Evolutionary conservation across 805 yeast species (phyloP), one percentile per base, ranked within the genome.

Genomic region (Starmerella apicola): DNA sequence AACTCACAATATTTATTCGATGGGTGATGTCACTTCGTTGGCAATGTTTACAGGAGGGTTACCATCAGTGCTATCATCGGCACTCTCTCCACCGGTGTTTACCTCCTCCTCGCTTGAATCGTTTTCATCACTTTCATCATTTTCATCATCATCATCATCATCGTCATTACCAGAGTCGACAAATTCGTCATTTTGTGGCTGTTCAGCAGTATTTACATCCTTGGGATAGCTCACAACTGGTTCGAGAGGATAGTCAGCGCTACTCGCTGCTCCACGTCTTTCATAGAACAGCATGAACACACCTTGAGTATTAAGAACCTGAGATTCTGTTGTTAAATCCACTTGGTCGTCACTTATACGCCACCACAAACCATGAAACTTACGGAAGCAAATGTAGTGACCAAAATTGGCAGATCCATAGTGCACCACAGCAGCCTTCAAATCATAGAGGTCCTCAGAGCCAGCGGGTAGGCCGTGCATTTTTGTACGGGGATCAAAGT

Each of bases 361-460:
- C 94, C 95, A 86, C 98, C 98, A 88, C 9, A 75, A 68, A 2
- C 86, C 91, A 49, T 94, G 71, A 42, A 64, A 70, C 53, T 75
- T 78, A 54, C 96, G 74, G 62, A 72, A 88, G 31, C 93, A 84
- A 45, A 88, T 81, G 56, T 88, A 88, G 59, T 88, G 98, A n/a
- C 98, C 98, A 57, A 84, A 91, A 52, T 88, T 85, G 52, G 91
- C 96, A 1, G 95, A 81, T 36, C 98, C 98, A 57, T 79, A 86
- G 59, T 88, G 98, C 1, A 88, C 77, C 33, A 88, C 81, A 1
- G 82, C 91, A 1, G 95, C 82, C 54, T 81, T 81, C 45, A 88
- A 67, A 29, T 75, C 68, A 58, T 88, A 88, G 37, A 46, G 36
- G 22, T 45, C 50, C 4, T 36, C 32, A 9, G 26, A 21, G 3